A percentile compares a stretch with the other conserved stretches of the same genome.
phyloP scores from a whole-genome alignment of 257 asterid species.

The Scutellaria minor region DNA sequence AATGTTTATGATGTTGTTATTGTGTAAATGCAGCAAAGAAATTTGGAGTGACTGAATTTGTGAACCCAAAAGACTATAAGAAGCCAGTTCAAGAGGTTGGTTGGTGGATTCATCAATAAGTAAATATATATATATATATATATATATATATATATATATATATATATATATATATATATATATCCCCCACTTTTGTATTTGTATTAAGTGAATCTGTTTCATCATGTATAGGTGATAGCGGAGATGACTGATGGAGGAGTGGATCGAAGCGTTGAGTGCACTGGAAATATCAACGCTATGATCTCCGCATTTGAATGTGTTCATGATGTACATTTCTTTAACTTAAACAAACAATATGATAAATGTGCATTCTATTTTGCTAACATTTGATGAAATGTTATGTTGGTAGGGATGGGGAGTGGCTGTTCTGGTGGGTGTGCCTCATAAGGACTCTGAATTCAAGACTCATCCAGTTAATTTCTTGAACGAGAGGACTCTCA shows the following conservation, averaged over 20 bases:
- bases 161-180: too few species aligned
- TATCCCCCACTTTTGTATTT: not conserved
- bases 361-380: too few species aligned
- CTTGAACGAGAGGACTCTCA: constrained; percentile 71
- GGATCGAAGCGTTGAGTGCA: constrained; percentile 80
- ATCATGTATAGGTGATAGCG: constrained; percentile 51
- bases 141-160: too few species aligned
- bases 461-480: constrained; percentile 67
- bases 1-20: not conserved
- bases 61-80: constrained; percentile 68
- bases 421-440: constrained; percentile 79
- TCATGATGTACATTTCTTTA: constrained; percentile 51
- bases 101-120: constrained; percentile 22
- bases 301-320: constrained; percentile 89
- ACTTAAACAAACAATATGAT: not conserved
- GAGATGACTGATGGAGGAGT: constrained; percentile 84
- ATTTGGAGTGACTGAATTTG: constrained; percentile 79
- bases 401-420: constrained; percentile 73
- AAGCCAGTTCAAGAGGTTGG: constrained; percentile 79
- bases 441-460: constrained; percentile 64
- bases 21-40: constrained; percentile 56
- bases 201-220: not conserved
- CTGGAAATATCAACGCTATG: constrained; percentile 74
- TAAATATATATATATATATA: too few species aligned
- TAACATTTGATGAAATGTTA: not conserved